Base-by-base conservation (phyloP, 257 asterid genomes). In the Solanum okadae region DNA sequence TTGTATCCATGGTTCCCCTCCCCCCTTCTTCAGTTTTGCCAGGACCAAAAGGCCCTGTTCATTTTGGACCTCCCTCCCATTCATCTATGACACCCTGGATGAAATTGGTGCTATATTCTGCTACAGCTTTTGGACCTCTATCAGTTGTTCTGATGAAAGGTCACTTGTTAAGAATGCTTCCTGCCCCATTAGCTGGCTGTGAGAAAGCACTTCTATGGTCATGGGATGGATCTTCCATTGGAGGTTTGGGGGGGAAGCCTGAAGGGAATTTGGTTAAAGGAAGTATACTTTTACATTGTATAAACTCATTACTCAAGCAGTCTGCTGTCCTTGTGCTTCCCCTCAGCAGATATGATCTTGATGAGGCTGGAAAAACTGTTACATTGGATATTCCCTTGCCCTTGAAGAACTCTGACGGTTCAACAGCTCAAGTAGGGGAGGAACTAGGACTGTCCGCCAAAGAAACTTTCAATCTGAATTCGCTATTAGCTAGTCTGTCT, bases 71-170 rank as follows among this genome's bases (percentile, higher is more conserved):
- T 65, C 99, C 99, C 59, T 94, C 99, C 31, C 93, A 95, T 90
- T 94, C 99, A 88, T 96, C 99, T 56, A 96, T 97, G 98, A 97
- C 99, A 88, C 98, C 99, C 84, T 97, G 99, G 99, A 96, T 97
- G 97, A 97, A 95, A 90, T 93, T 97, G 94, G 96, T 94, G 42
- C 88, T 97, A 34, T 97, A 95, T 91, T 88, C 96, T 86, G 96
- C 95, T 90, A 92, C 94, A 27, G 93, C 95, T 83, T 92, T 94
- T 92, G 99, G 99, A 85, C 99, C 99, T 87, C 93, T 97, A 89
- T 97, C 99, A 86, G 98, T 97, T 91, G 98, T 95, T 93, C 88
- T 97, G 91, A 94, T 96, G 94, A 96, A 97, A 92, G 99, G 99
- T 83, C 99, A 97, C 83, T 94, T 97, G 86, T 91, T 97, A 88